phyloP scores from a whole-genome alignment of 129 eudicot species.

The Flaveria ramosissima region DNA sequence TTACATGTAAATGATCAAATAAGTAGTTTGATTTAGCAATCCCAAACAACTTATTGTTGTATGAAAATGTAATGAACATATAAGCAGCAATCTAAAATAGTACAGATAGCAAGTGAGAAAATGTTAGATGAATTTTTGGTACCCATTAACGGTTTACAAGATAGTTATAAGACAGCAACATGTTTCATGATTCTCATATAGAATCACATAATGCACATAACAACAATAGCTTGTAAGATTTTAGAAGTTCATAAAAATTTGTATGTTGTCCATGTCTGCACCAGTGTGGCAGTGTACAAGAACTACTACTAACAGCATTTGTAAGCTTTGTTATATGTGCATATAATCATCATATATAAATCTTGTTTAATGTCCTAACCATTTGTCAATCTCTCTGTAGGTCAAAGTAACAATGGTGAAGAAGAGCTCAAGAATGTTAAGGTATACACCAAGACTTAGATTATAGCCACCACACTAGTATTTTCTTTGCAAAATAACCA shows the following conservation, averaged over 20 bases:
- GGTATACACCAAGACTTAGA: constrained; percentile 37
- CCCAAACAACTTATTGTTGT: constrained; percentile 3
- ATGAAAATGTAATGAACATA: neutral
- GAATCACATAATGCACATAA: neutral
- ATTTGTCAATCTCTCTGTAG: constrained; percentile 22
- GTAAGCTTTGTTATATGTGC: neutral
- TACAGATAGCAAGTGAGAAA: neutral
- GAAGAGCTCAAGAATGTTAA: constrained; percentile 36
- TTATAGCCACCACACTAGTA: neutral
- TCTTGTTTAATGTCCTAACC: constrained; percentile 14
- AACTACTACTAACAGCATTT: constrained; percentile 16
- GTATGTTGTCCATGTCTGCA: constrained; percentile 1
- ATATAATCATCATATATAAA: constrained; percentile 19
- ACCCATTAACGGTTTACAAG: constrained; percentile 7
- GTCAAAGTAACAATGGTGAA: constrained; percentile 45
- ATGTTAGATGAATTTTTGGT: neutral
- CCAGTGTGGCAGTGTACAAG: neutral
- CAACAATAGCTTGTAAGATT: constrained; percentile 16
- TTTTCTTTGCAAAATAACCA: neutral
- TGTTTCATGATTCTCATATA: constrained; percentile 24
- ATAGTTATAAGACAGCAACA: constrained; percentile 19
- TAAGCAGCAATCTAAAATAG: constrained; percentile 9
- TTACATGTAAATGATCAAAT: neutral
- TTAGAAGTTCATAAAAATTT: neutral
- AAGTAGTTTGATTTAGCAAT: constrained; percentile 3